phyloP scores from a whole-genome alignment of 768 basidiomycete species.

The Dioszegia crocea region DNA sequence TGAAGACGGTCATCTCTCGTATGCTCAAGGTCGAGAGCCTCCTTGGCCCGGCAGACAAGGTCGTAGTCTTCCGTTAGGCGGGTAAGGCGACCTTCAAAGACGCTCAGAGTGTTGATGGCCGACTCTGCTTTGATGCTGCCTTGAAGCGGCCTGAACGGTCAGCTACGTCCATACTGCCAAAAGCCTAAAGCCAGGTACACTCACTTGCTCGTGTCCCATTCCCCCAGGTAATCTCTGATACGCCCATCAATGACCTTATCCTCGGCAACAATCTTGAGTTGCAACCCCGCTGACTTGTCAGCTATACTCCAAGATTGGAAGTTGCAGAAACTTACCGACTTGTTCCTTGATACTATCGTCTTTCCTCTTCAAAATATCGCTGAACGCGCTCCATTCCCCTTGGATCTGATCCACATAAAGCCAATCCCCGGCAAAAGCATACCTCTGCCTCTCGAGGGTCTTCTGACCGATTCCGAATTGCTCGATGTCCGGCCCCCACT shows the following conservation, averaged over 20 bases:
- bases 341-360: constrained; percentile 98
- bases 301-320: not conserved
- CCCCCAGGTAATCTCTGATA: constrained; percentile 79
- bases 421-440: constrained; percentile 96
- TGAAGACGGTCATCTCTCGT: constrained; percentile 71
- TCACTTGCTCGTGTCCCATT: constrained; percentile 87
- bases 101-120: constrained; percentile 91
- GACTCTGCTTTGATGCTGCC: constrained; percentile 93
- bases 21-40: constrained; percentile 89
- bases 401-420: constrained; percentile 94
- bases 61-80: constrained; percentile 92
- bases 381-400: constrained; percentile 98
- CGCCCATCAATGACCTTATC: constrained; percentile 97
- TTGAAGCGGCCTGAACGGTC: constrained; percentile 64
- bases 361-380: constrained; percentile 95
- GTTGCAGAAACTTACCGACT: constrained; percentile 60
- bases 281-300: constrained; percentile 72
- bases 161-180: not conserved
- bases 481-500: constrained; percentile 96
- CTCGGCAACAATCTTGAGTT: constrained; percentile 98
- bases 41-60: constrained; percentile 91
- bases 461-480: constrained; percentile 92
- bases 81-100: constrained; percentile 85
- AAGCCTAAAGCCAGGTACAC: not conserved
- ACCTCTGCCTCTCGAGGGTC: constrained; percentile 92